phyloP scores from a whole-genome alignment of 768 basidiomycete genomes.

The Collybia nuda region DNA sequence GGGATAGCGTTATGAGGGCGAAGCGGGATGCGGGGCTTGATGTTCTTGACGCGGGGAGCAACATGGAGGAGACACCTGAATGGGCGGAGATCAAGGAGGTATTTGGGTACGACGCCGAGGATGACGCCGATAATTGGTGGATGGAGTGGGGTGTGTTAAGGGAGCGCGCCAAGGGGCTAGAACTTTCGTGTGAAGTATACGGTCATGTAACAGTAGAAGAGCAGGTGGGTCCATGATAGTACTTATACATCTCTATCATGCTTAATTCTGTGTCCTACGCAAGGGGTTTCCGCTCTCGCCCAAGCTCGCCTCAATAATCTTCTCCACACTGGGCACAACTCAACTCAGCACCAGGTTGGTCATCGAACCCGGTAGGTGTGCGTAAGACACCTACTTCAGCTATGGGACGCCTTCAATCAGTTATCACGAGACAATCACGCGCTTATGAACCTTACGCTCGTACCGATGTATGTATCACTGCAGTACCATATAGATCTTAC shows the following conservation, averaged over 20 bases:
- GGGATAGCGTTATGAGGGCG: constrained; percentile 38
- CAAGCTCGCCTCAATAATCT: too few species aligned
- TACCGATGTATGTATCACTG: neutral
- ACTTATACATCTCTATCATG: too few species aligned
- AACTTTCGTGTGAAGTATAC: constrained; percentile 8
- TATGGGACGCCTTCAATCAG: too few species aligned
- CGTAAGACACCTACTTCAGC: too few species aligned
- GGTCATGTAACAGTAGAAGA: constrained; percentile 9
- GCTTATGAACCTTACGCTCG: too few species aligned
- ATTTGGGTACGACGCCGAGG: constrained; percentile 57
- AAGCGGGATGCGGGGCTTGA: constrained; percentile 25
- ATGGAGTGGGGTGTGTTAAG: constrained; percentile 47
- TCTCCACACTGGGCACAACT: too few species aligned
- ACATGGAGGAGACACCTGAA: constrained; percentile 18
- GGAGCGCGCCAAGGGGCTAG: constrained; percentile 28
- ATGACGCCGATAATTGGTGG: constrained; percentile 64
- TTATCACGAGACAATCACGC: too few species aligned
- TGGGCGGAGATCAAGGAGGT: constrained; percentile 49
- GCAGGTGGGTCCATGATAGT: constrained; percentile 8
- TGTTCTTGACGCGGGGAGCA: constrained; percentile 9
- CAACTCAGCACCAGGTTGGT: too few species aligned
- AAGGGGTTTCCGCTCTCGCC: too few species aligned
- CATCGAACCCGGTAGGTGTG: too few species aligned
- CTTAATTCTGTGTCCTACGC: too few species aligned
- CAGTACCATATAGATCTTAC: neutral